These are phyloP conservation scores for Euphorbia celastroides DNA, from an alignment of 441 rosid species.

Conservation along the genomic window DNA sequence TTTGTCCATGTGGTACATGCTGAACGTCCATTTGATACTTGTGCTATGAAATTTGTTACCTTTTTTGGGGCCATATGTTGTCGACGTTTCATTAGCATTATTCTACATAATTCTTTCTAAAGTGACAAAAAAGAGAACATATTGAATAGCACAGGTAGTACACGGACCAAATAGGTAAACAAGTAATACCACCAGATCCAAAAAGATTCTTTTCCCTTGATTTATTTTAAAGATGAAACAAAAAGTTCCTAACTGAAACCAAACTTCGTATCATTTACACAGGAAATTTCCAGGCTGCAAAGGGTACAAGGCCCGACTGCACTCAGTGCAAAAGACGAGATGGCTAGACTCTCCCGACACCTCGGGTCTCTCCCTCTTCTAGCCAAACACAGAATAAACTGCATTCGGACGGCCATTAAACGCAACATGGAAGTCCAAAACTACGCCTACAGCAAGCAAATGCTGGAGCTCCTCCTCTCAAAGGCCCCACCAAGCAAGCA, in stretches of 20 bases:
- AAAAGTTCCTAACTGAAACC: not conserved
- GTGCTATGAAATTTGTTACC: too few species aligned
- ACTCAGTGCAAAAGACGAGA: slow-evolving; percentile 94
- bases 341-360: slow-evolving; percentile 94
- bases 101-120: too few species aligned
- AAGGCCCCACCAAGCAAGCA: slow-evolving; percentile 92
- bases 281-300: slow-evolving; percentile 92
- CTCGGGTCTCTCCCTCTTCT: slow-evolving; percentile 85
- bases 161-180: too few species aligned
- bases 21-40: too few species aligned
- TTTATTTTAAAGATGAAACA: not conserved
- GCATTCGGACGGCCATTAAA: slow-evolving; percentile 92
- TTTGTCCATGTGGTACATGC: too few species aligned
- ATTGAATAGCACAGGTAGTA: too few species aligned
- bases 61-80: too few species aligned
- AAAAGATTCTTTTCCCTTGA: too few species aligned
- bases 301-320: slow-evolving; percentile 91
- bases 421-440: slow-evolving; percentile 98
- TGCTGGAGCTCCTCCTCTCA: slow-evolving; percentile 92
- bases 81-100: too few species aligned
- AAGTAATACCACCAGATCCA: too few species aligned
- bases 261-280: slow-evolving; percentile 13
- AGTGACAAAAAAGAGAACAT: too few species aligned
- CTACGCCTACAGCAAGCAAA: slow-evolving; percentile 85
- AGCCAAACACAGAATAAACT: slow-evolving; percentile 93